Evolutionary conservation across 1,139 yeast genomes (phyloP).

Genomic region (Pneumocystis murina): DNA sequence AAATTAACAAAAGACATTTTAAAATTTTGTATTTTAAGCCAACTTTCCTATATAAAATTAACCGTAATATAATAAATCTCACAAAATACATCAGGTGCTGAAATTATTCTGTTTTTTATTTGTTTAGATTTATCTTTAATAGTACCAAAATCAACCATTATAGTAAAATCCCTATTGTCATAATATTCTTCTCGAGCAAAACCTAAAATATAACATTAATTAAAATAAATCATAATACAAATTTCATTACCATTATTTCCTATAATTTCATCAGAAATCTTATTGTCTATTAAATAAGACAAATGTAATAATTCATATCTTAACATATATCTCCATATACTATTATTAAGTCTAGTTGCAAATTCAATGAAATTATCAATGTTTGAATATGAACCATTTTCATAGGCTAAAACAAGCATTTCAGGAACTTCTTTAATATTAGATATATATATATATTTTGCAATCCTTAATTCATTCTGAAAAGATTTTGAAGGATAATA

Average conservation of each 20-base stretch:
- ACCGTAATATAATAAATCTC: not conserved
- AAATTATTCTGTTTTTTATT: not conserved
- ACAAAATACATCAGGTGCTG: not conserved
- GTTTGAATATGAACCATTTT: conserved; percentile 43
- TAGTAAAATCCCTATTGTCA: not conserved
- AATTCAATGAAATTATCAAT: conserved; percentile 46
- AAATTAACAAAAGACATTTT: not conserved
- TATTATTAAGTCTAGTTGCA: conserved; percentile 15
- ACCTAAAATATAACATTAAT: not conserved
- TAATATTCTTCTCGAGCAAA: not conserved
- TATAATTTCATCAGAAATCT: not conserved
- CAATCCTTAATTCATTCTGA: conserved; percentile 1
- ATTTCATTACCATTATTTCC: not conserved
- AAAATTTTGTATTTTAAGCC: not conserved
- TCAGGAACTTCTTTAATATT: conserved; percentile 37
- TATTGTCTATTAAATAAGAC: not conserved
- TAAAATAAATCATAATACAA: not conserved
- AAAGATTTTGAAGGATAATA: conserved; percentile 15
- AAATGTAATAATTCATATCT: not conserved
- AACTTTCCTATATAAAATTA: not conserved
- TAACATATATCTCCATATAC: conserved; percentile 13
- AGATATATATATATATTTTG: conserved; percentile 33
- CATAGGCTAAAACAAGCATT: conserved; percentile 37
- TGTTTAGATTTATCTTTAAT: not conserved
- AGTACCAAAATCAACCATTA: not conserved